Evolutionary conservation across 768 basidiomycete species (phyloP), one percentile per base, ranked within the genome.

Genomic region (Suillus ampliporus): DNA sequence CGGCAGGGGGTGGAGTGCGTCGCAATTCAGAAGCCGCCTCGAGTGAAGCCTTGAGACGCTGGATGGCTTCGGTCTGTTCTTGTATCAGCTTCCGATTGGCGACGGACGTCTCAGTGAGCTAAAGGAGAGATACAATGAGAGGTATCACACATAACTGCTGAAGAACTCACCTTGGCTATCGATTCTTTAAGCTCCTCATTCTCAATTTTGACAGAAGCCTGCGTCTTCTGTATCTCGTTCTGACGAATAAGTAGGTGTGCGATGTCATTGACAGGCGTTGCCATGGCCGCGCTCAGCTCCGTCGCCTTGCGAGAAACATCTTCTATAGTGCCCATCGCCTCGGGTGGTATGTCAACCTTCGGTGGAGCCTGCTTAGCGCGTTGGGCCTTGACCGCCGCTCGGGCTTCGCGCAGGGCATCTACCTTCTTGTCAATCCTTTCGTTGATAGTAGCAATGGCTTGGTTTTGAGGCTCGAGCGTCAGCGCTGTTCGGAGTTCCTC

Each of bases 401-500:
- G 74, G 44, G 64, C 71, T 31, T 54, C 47, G 15, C 70, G 76
- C 35, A 74, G 40, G 23, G 35, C 47, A 21, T 61, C 48, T 5
- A 77, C 60, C 44, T 66, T 72, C 34, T 62, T 28, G 8, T 61
- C 14, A 11, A 77, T 41, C 19, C 60, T 52, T 17, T 69, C 60
- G 26, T 72, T 63, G 4, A 74, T 62, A 41, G 71, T 69, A 31
- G 59, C 47, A 34, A 52, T 56, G 14, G 68, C 58, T 21, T 76
- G 64, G 47, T 54, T 38, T 21, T 69, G 48, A 53, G 72, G 44
- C 60, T 64, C 34, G 15, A 77, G 64, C n/a, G 76, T 72, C 19
- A 77, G 62, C 37, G 72, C 71, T 6, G 76, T 66, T 10, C 68
- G 72, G 8, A 69, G 63, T 57, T 76, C 72, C n/a, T 75, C 74